These are phyloP conservation scores for Kwoniella shivajii DNA, from an alignment of 1,284 basidiomycete species.

Conservation along the genomic window DNA sequence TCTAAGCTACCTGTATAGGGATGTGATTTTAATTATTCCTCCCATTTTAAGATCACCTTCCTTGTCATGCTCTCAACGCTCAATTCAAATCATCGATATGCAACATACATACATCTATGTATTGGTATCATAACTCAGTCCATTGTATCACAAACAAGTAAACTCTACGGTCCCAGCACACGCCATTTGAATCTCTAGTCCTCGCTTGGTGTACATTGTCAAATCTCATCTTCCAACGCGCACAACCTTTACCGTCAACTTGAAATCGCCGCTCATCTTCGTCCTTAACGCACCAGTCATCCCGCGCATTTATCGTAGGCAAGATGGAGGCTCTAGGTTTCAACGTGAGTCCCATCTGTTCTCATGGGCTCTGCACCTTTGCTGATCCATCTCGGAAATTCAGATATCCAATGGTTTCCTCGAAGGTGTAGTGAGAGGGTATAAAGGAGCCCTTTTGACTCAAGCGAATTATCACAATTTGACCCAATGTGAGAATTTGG, in stretches of 20 bases:
- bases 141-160: too few relatives aligned
- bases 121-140: background rate
- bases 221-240: too few relatives aligned
- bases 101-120: background rate
- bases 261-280: too few relatives aligned
- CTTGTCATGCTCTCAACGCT: background rate
- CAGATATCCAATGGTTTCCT: conserved; percentile 81
- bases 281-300: too few relatives aligned
- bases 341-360: conserved; percentile 63
- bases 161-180: too few relatives aligned
- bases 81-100: background rate
- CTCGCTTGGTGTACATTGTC: too few relatives aligned
- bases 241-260: too few relatives aligned
- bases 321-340: conserved; percentile 84
- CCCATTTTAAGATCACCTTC: background rate
- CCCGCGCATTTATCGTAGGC: too few relatives aligned
- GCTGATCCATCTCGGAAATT: background rate
- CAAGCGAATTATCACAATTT: conserved; percentile 89
- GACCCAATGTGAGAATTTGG: conserved; percentile 95
- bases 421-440: conserved; percentile 91
- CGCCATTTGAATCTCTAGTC: too few relatives aligned
- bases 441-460: conserved; percentile 88
- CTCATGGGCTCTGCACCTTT: conserved; percentile 18
- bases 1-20: too few relatives aligned
- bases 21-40: too few relatives aligned